Conservation (phyloP, 2,329 filamentous ascomycete species). For the Exophiala oligosperma region DNA sequence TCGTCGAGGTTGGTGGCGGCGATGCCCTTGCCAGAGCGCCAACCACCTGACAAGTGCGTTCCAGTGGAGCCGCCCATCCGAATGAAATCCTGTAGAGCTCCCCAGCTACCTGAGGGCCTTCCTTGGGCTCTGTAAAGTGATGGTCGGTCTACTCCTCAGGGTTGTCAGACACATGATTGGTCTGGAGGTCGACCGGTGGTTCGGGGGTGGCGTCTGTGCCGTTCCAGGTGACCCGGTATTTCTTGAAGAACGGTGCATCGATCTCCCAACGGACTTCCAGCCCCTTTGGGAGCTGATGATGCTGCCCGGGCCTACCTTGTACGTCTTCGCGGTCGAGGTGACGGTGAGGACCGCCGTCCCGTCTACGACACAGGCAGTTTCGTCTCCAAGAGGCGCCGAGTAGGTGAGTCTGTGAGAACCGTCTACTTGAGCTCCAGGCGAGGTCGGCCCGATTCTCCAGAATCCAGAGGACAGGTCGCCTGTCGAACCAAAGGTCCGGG, state of each 20-base stretch:
- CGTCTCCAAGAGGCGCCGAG: conserved; percentile 12
- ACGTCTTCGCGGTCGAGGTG: conserved; percentile 2
- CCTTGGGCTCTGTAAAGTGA: conserved; percentile 11
- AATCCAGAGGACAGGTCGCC: conserved; percentile 5
- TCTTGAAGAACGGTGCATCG: conserved; percentile 11
- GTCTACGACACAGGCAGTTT: conserved; percentile 8
- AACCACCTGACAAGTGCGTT: conserved; percentile 4
- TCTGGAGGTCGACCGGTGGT: background rate
- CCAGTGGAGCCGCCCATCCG: conserved; percentile 4
- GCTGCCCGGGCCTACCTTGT: conserved; percentile 5
- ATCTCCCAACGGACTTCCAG: conserved; percentile 11
- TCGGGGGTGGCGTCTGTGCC: background rate
- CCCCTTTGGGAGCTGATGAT: conserved; percentile 13
- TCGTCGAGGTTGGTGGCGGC: conserved; percentile 3
- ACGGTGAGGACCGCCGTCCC: conserved; percentile 6
- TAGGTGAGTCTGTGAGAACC: conserved; percentile 7
- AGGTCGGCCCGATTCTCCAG: conserved; percentile 10
- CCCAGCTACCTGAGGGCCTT: conserved; percentile 7
- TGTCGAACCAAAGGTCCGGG: conserved; percentile 4
- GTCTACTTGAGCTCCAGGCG: conserved; percentile 2
- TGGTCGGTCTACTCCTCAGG: conserved; percentile 12
- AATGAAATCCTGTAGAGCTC: conserved; percentile 10
- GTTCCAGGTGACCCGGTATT: conserved; percentile 13
- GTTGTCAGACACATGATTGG: conserved; percentile 8
- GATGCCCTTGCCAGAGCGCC: conserved; percentile 13